These are phyloP conservation scores for Lactarius akahatsu DNA, from an alignment of 768 basidiomycete genomes.

Conservation along the genomic window DNA sequence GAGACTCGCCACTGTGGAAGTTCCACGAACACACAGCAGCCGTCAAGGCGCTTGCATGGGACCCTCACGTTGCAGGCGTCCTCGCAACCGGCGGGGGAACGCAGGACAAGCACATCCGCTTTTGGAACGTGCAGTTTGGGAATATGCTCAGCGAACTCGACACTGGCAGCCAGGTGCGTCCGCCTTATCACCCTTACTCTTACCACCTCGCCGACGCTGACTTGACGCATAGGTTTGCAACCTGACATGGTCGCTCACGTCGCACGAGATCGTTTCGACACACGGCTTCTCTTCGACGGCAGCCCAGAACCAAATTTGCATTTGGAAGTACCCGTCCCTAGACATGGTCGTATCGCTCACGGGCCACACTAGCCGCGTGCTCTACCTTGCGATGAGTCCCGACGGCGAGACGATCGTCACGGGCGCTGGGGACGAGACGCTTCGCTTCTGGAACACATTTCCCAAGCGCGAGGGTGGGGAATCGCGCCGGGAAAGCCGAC, in stretches of 20 bases:
- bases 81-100: conserved; percentile 96
- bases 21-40: conserved; percentile 97
- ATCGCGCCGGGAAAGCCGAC: conserved; percentile 39
- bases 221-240: conserved; percentile 76
- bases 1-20: conserved; percentile 79
- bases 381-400: conserved; percentile 97
- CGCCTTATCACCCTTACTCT: neutral
- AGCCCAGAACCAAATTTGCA: conserved; percentile 94
- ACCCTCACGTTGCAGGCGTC: conserved; percentile 88
- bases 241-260: conserved; percentile 92
- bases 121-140: conserved; percentile 93
- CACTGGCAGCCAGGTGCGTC: conserved; percentile 88
- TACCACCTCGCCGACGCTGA: neutral
- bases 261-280: conserved; percentile 96
- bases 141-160: conserved; percentile 84
- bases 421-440: conserved; percentile 95
- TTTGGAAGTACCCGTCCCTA: conserved; percentile 92
- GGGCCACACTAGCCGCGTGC: conserved; percentile 91
- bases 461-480: conserved; percentile 60
- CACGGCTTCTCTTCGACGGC: conserved; percentile 95
- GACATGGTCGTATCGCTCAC: conserved; percentile 94
- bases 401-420: conserved; percentile 98
- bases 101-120: conserved; percentile 97
- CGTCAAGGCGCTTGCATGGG: conserved; percentile 98
- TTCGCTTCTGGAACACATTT: conserved; percentile 98